Evolutionary conservation across 805 yeast genomes (phyloP).

Genomic region (Schizosaccharomyces octosporus): DNA sequence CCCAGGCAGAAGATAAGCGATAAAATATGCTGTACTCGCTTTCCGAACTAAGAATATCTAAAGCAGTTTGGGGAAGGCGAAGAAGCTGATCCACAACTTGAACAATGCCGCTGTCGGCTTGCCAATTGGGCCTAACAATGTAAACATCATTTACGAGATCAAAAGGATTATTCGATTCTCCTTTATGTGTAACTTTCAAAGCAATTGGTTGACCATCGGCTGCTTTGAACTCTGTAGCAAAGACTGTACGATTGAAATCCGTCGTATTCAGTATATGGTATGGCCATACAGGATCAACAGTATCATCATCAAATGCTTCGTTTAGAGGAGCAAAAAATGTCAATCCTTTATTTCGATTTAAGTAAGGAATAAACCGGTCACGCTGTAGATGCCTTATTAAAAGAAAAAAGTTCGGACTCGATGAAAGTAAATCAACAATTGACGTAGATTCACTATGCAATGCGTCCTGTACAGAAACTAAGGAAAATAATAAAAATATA

Average conservation of each 20-base stretch:
- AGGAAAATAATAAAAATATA: not conserved
- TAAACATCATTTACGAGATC: not conserved
- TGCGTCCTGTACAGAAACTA: not conserved
- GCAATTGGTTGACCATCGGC: not conserved
- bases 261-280: not conserved
- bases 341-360: conserved; percentile 1
- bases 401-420: conserved; percentile 3
- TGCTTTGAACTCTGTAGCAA: not conserved
- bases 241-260: not conserved
- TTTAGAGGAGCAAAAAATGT: conserved; percentile 6
- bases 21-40: not conserved
- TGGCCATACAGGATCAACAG: not conserved
- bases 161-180: not conserved
- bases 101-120: not conserved
- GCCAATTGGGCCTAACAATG: not conserved
- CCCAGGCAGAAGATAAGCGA: conserved; percentile 1
- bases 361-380: conserved; percentile 3
- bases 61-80: not conserved
- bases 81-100: not conserved
- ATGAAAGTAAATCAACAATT: conserved; percentile 5
- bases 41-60: not conserved
- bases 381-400: conserved; percentile 4
- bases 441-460: not conserved
- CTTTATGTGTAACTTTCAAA: not conserved
- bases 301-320: not conserved